These are phyloP conservation scores for Kodamaea sagamina DNA, from an alignment of 805 yeast species.

Conservation along the genomic window DNA sequence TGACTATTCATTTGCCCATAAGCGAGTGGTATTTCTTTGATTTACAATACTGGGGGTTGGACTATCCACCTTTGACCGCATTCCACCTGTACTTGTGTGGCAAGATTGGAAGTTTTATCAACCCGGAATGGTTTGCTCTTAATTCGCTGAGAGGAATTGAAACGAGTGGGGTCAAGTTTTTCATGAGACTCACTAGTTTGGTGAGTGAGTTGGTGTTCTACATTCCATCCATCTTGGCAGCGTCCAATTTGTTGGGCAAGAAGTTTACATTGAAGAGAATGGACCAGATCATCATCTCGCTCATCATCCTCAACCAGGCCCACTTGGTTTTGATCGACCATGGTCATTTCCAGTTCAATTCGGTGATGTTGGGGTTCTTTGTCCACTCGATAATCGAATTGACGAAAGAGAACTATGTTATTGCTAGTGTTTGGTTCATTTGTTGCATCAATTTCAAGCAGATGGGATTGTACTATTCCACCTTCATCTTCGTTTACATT, in stretches of 20 bases:
- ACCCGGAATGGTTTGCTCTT: slow-evolving; percentile 75
- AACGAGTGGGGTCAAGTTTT: slow-evolving; percentile 64
- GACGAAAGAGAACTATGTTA: slow-evolving; percentile 58
- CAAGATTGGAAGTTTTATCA: slow-evolving; percentile 61
- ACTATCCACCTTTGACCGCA: slow-evolving; percentile 96
- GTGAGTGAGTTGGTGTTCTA: slow-evolving; percentile 72
- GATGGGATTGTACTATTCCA: slow-evolving; percentile 93
- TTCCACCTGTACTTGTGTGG: slow-evolving; percentile 87
- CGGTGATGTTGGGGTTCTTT: slow-evolving; percentile 90
- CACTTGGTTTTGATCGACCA: slow-evolving; percentile 83
- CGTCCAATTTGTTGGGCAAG: slow-evolving; percentile 71
- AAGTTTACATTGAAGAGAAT: slow-evolving; percentile 56
- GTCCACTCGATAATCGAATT: slow-evolving; percentile 67
- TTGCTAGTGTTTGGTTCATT: slow-evolving; percentile 78
- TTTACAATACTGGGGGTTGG: slow-evolving; percentile 92
- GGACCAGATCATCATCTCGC: slow-evolving; percentile 74
- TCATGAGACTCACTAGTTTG: slow-evolving; percentile 80
- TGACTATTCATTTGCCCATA: slow-evolving; percentile 75
- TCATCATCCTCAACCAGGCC: slow-evolving; percentile 84
- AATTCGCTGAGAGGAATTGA: slow-evolving; percentile 78
- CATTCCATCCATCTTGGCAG: slow-evolving; percentile 77
- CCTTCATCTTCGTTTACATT: slow-evolving; percentile 80
- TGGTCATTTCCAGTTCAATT: slow-evolving; percentile 95
- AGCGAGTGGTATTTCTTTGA: slow-evolving; percentile 87
- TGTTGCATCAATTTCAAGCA: slow-evolving; percentile 84